Conservation (phyloP, 208 protist genomes). For the Leptomonas pyrrhocoris region DNA sequence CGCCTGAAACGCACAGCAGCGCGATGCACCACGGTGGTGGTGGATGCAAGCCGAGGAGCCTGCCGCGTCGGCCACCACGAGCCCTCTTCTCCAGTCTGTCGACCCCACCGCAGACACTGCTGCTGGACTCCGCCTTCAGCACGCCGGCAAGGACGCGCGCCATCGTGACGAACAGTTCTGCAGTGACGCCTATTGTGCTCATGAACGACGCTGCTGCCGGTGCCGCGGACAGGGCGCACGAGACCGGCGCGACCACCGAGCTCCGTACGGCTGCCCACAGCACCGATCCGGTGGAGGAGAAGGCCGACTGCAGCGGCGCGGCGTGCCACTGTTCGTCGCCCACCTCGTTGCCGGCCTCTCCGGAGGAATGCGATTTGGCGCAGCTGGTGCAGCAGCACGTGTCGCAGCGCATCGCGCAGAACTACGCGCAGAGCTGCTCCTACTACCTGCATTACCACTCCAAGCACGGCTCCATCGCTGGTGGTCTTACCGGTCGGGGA, state of each 20-base stretch:
- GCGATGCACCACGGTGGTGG: background rate
- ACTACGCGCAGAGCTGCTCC: slow-evolving; percentile 23
- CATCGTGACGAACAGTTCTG: background rate
- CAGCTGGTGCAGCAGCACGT: slow-evolving; percentile 21
- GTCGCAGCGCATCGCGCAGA: slow-evolving; percentile 15
- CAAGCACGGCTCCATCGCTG: background rate
- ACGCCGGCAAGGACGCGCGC: background rate
- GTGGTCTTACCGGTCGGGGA: background rate
- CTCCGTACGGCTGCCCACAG: background rate
- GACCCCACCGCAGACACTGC: slow-evolving; percentile 7
- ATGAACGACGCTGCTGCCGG: too few relatives aligned
- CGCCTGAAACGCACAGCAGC: background rate
- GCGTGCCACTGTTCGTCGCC: background rate
- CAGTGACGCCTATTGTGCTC: too few relatives aligned
- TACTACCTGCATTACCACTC: slow-evolving; percentile 23
- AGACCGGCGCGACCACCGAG: background rate
- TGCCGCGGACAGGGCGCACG: background rate
- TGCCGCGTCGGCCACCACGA: slow-evolving; percentile 12
- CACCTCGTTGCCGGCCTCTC: slow-evolving; percentile 10
- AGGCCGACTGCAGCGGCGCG: background rate
- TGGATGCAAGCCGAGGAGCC: slow-evolving; percentile 1
- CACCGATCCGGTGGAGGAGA: background rate
- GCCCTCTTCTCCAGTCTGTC: slow-evolving; percentile 16
- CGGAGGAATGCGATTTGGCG: slow-evolving; percentile 9
- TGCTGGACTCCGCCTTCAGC: background rate